Base-by-base conservation (phyloP, 2,329 filamentous ascomycete genomes). In the Alternaria incomplexa region DNA sequence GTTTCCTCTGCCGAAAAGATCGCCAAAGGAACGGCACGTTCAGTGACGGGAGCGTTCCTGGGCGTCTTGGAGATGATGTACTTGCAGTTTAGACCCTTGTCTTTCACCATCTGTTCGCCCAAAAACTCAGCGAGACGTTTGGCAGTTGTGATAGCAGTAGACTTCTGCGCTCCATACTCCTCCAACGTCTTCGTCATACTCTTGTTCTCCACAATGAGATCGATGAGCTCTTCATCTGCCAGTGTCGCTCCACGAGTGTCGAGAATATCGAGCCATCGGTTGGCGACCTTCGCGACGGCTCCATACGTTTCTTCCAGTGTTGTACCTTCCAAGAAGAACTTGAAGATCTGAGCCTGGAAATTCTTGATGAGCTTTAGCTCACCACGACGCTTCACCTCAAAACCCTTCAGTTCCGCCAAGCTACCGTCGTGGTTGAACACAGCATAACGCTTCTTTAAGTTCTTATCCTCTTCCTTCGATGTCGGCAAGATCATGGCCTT, bases 341-440 rank as follows among this genome's bases (percentile, higher is more conserved):
- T 97, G 90, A 99, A 99, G 69, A 99, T 97, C 76, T 99, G 96
- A 63, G 96, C 93, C 80, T 99, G 96, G 80, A 99, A 99, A 77
- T 98, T 99, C 82, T 99, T 99, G 87, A 99, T 99, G 71, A 99
- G 90, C 83, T 99, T 99, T 71, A 99, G 84, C 82, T 99, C 96
- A 85, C 96, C 96, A 87, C 96, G 88, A 78, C 96, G 90, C 84
- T 99, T 99, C 69, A 99, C 90, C 76, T 99, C 96, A 76, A 99
- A 99, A 6, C 96, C 96, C 77, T 99, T 99, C 76, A 99, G 81
- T 78, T 99, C 96, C 13, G 96, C 96, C 56, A 99, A 85, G 79
- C 91, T 97, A 43, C 96, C 96, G 73, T 99, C 96, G 65, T 98
- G 92, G 75, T 99, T 99, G 87, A 99, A 99, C 5, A 99, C 96